These are phyloP conservation scores for Rachicladosporium sp. DNA, from an alignment of 2,329 filamentous ascomycete genomes.

Conservation along the genomic window DNA sequence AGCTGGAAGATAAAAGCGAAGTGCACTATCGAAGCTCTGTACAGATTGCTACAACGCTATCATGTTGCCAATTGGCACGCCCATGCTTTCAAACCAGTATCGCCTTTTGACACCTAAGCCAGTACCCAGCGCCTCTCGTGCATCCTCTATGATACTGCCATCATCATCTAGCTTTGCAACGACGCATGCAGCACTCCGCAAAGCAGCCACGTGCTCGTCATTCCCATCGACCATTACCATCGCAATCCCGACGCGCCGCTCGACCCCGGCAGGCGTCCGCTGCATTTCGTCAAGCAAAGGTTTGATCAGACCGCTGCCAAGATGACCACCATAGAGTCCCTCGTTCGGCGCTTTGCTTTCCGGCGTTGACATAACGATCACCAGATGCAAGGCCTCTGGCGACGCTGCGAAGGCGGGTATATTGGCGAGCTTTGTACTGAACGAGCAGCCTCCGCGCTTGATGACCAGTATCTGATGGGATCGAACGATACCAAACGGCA, in stretches of 20 bases:
- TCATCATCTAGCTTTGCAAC: slow-evolving; percentile 11
- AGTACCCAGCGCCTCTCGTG: slow-evolving; percentile 45
- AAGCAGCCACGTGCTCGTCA: slow-evolving; percentile 49
- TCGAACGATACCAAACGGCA: slow-evolving; percentile 40
- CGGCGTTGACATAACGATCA: slow-evolving; percentile 60
- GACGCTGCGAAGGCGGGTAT: slow-evolving; percentile 61
- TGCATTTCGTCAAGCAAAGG: slow-evolving; percentile 70
- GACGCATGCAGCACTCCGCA: slow-evolving; percentile 44
- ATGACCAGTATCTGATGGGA: slow-evolving; percentile 68
- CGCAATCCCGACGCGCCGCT: slow-evolving; percentile 59
- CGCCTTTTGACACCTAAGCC: slow-evolving; percentile 64
- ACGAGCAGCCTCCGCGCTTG: slow-evolving; percentile 70
- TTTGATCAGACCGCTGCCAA: slow-evolving; percentile 32
- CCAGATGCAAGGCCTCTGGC: slow-evolving; percentile 56
- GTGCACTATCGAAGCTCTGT: no score
- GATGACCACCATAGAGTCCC: slow-evolving; percentile 10
- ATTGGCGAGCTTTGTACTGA: slow-evolving; percentile 68
- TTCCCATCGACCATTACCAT: slow-evolving; percentile 75
- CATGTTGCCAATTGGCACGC: slow-evolving; percentile 65
- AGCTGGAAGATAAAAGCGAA: no score
- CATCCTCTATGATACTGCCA: slow-evolving; percentile 8
- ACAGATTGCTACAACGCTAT: slow-evolving; percentile 36
- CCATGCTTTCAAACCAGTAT: slow-evolving; percentile 72
- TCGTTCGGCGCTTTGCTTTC: slow-evolving; percentile 28
- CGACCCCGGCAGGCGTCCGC: slow-evolving; percentile 55